These are phyloP conservation scores for Trichosporon asahii DNA, from an alignment of 1,284 basidiomycete genomes.

Conservation along the genomic window DNA sequence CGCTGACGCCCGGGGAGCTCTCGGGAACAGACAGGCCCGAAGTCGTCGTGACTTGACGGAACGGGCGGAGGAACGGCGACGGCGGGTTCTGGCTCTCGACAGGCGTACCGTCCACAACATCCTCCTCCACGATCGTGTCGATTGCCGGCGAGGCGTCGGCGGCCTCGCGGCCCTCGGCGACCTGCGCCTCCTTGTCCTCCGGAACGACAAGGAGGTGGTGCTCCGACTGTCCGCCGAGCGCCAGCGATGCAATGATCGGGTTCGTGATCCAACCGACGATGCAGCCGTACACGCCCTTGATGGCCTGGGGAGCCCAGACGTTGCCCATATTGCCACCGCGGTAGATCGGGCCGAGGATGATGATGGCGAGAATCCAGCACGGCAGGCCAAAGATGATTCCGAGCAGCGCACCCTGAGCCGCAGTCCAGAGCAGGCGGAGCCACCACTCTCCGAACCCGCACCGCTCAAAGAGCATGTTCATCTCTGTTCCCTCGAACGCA, in stretches of 20 bases:
- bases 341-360: conserved; percentile 51
- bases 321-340: conserved; percentile 41
- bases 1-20: neutral
- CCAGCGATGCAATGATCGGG: conserved; percentile 50
- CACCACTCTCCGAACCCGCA: conserved; percentile 31
- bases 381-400: conserved; percentile 51
- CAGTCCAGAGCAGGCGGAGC: conserved; percentile 43
- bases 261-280: conserved; percentile 51
- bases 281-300: conserved; percentile 50
- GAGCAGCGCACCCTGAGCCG: conserved; percentile 46
- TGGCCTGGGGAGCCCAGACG: conserved; percentile 50
- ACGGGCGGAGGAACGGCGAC: conserved; percentile 3
- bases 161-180: conserved; percentile 9
- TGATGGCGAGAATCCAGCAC: conserved; percentile 46
- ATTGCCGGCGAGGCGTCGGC: neutral
- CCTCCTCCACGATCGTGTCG: conserved; percentile 28
- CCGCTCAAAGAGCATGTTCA: conserved; percentile 45
- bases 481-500: conserved; percentile 52
- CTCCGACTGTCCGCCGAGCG: conserved; percentile 50
- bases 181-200: conserved; percentile 20
- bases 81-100: neutral
- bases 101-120: conserved; percentile 14
- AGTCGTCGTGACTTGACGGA: conserved; percentile 9
- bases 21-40: neutral
- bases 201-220: conserved; percentile 45